Evolutionary conservation across 2,329 filamentous ascomycete species (phyloP).

Genomic region (Coleophoma cylindrospora): DNA sequence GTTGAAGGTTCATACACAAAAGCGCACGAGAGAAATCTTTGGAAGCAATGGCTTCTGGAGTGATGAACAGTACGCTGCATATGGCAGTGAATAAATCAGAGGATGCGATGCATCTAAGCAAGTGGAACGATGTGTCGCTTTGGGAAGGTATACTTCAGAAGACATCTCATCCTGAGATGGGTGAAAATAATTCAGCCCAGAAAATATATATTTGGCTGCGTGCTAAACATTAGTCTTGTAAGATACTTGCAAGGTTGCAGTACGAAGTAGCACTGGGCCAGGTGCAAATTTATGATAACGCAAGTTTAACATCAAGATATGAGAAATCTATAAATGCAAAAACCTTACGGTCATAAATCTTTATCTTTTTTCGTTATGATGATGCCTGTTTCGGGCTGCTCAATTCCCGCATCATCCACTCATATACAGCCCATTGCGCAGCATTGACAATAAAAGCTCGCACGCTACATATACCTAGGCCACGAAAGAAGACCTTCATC

Average conservation of each 20-base stretch:
- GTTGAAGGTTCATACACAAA: constrained; percentile 32
- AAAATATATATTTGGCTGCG: too few species aligned
- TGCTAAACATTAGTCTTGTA: too few species aligned
- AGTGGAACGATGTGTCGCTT: too few species aligned
- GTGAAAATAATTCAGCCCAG: too few species aligned
- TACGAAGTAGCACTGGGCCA: too few species aligned
- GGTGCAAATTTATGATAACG: too few species aligned
- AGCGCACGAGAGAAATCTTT: neutral
- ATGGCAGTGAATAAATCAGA: neutral
- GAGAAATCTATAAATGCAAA: neutral
- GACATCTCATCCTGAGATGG: too few species aligned
- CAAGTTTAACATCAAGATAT: too few species aligned
- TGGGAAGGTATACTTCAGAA: too few species aligned
- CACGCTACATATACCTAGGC: constrained; percentile 74
- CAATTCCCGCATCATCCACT: constrained; percentile 71
- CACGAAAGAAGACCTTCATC: constrained; percentile 61
- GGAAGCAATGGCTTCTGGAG: neutral
- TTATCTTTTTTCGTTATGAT: constrained; percentile 1
- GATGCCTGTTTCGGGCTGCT: constrained; percentile 1
- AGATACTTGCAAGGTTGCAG: too few species aligned
- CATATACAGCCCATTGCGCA: constrained; percentile 87
- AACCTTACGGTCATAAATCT: neutral
- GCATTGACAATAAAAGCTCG: constrained; percentile 92
- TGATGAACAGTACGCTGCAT: too few species aligned
- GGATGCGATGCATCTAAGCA: neutral